Evolutionary conservation across 768 basidiomycete genomes (phyloP).

Genomic region (Plicaturopsis crispa): DNA sequence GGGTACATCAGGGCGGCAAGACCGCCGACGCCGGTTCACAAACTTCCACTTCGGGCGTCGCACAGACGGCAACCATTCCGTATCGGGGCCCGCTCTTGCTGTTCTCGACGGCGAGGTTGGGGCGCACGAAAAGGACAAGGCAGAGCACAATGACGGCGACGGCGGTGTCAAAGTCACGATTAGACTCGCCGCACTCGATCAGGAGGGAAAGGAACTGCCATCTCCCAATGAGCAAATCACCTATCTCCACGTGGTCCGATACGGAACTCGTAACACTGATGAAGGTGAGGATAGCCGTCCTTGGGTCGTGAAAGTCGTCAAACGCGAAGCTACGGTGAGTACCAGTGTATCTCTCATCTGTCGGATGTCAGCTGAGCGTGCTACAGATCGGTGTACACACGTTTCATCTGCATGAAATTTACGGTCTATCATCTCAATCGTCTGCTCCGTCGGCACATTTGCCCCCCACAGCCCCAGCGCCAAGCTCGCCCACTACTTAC

Average conservation of each 20-base stretch:
- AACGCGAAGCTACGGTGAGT: conserved; percentile 78
- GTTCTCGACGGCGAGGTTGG: conserved; percentile 63
- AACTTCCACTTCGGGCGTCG: conserved; percentile 65
- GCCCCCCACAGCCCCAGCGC: conserved; percentile 29
- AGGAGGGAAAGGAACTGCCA: conserved; percentile 57
- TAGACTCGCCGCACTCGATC: conserved; percentile 74
- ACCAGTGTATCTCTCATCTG: conserved; percentile 1
- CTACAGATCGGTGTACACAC: conserved; percentile 82
- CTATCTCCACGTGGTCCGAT: conserved; percentile 76
- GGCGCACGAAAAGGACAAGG: conserved; percentile 31
- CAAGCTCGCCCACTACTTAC: conserved; percentile 32
- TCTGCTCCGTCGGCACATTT: conserved; percentile 19
- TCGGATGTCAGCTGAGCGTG: conserved; percentile 3
- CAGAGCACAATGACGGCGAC: conserved; percentile 38
- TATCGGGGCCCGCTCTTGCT: conserved; percentile 72
- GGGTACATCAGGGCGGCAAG: conserved; percentile 8
- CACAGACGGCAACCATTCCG: conserved; percentile 33
- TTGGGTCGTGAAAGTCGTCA: conserved; percentile 91
- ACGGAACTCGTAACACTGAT: conserved; percentile 37
- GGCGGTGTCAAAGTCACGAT: conserved; percentile 74
- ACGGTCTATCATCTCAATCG: conserved; percentile 67
- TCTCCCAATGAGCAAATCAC: conserved; percentile 83
- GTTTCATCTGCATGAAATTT: conserved; percentile 94
- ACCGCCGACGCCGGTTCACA: conserved; percentile 51
- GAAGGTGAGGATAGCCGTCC: conserved; percentile 57